phyloP scores from a whole-genome alignment of 805 yeast genomes.

The Lachancea meyersii region DNA sequence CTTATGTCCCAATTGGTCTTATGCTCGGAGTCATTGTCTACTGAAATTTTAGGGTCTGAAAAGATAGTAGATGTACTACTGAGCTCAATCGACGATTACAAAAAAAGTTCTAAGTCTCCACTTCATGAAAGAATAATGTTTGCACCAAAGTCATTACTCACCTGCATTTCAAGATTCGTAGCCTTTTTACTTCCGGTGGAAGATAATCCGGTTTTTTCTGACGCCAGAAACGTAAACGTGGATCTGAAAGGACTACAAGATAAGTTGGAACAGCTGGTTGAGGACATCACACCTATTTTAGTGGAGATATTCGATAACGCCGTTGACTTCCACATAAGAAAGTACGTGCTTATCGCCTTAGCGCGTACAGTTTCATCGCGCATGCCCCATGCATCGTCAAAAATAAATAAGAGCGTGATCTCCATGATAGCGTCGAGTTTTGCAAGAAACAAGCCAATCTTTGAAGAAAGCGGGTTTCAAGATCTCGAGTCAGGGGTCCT shows the following conservation, averaged over 20 bases:
- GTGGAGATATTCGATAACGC: conserved; percentile 65
- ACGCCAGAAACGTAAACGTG: conserved; percentile 21
- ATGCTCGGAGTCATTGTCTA: conserved; percentile 40
- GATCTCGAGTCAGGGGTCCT: conserved; percentile 36
- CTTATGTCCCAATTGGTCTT: conserved; percentile 42
- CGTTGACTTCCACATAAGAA: conserved; percentile 59
- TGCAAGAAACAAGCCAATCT: conserved; percentile 43
- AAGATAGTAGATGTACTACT: conserved; percentile 43
- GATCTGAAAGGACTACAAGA: conserved; percentile 22
- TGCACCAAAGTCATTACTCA: conserved; percentile 60
- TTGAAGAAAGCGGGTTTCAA: conserved; percentile 17
- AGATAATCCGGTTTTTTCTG: conserved; percentile 23
- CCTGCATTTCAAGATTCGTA: conserved; percentile 49
- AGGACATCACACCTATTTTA: conserved; percentile 45
- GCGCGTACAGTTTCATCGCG: conserved; percentile 45
- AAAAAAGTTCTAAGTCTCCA: conserved; percentile 34
- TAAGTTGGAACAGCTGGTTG: conserved; percentile 35
- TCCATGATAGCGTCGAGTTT: conserved; percentile 54
- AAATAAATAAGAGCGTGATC: conserved; percentile 36
- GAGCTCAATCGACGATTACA: conserved; percentile 46
- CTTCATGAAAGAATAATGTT: conserved; percentile 69
- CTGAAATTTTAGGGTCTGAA: conserved; percentile 42
- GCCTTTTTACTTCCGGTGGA: conserved; percentile 52
- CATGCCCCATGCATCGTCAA: conserved; percentile 27
- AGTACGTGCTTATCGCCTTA: conserved; percentile 48